Conservation (phyloP, 2,329 filamentous ascomycete species). For the Xylariales sp. region DNA sequence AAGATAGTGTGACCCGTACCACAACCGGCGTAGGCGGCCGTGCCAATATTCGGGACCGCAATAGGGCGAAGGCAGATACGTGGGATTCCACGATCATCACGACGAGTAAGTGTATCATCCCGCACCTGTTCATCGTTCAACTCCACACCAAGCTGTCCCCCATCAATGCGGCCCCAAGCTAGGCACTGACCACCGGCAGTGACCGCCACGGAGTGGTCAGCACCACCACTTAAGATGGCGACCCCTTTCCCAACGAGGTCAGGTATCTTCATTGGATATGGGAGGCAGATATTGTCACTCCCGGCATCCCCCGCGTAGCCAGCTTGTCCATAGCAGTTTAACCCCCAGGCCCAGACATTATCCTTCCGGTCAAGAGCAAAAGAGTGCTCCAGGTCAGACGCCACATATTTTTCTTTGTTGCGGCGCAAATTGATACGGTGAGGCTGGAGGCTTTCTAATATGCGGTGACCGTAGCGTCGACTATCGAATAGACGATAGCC, state of each 20-base stretch:
- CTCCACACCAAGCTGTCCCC: slow-evolving; percentile 58
- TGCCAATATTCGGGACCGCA: slow-evolving; percentile 63
- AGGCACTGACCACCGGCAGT: background rate
- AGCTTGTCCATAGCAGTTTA: slow-evolving; percentile 73
- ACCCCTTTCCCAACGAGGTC: slow-evolving; percentile 64
- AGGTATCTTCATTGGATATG: slow-evolving; percentile 66
- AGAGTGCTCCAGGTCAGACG: slow-evolving; percentile 69
- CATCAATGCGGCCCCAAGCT: slow-evolving; percentile 55
- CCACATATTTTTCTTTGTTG: background rate
- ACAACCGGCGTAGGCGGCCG: slow-evolving; percentile 59
- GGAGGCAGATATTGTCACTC: slow-evolving; percentile 68
- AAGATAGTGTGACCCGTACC: slow-evolving; percentile 67
- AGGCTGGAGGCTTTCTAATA: background rate
- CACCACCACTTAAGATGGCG: slow-evolving; percentile 66
- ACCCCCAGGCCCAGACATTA: slow-evolving; percentile 61
- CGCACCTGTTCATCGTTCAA: slow-evolving; percentile 59
- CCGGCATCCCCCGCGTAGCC: slow-evolving; percentile 64
- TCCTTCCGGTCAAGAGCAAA: slow-evolving; percentile 71
- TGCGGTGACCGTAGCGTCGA: too few species aligned
- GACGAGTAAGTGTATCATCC: slow-evolving; percentile 61
- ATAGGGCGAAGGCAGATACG: slow-evolving; percentile 72
- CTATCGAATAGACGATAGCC: background rate
- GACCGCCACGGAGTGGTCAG: slow-evolving; percentile 66
- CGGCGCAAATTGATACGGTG: background rate
- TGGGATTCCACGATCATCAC: slow-evolving; percentile 65